phyloP scores from a whole-genome alignment of 2,329 filamentous ascomycete species.

The Plenodomus tracheiphilus region DNA sequence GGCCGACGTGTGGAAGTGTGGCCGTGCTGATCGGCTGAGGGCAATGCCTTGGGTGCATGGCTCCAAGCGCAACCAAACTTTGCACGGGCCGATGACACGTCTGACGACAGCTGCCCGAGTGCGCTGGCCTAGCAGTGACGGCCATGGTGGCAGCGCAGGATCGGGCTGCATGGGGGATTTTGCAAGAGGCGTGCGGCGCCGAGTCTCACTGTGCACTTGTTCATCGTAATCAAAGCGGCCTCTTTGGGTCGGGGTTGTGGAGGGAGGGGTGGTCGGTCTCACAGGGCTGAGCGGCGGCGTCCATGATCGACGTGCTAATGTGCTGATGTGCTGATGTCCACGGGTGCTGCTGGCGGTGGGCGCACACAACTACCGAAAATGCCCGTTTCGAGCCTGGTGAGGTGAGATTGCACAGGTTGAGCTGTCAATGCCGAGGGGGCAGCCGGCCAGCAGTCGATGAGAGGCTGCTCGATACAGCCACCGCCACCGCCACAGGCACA shows the following conservation, averaged over 20 bases:
- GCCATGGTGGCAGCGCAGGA: no score
- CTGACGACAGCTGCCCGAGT: neutral
- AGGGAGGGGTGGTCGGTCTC: neutral
- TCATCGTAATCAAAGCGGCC: neutral
- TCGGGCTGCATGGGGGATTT: no score
- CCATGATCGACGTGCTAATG: constrained; percentile 4
- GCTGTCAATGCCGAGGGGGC: neutral
- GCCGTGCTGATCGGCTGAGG: constrained; percentile 29
- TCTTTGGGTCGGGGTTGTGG: neutral
- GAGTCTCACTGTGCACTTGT: neutral
- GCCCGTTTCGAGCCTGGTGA: constrained; percentile 6
- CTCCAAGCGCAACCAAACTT: neutral
- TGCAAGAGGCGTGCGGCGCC: no score
- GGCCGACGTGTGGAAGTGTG: constrained; percentile 12
- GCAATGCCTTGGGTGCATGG: constrained; percentile 1
- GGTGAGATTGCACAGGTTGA: neutral
- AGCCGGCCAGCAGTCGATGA: neutral
- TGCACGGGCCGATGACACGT: neutral
- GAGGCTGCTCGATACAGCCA: no score
- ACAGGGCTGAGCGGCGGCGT: constrained; percentile 10
- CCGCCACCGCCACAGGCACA: no score
- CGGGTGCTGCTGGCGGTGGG: no score
- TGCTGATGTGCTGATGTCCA: no score
- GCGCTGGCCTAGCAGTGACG: no score
- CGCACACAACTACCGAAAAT: constrained; percentile 1